Evolutionary conservation across 2,329 filamentous ascomycete species (phyloP).

Genomic region (Penicillium sp.): DNA sequence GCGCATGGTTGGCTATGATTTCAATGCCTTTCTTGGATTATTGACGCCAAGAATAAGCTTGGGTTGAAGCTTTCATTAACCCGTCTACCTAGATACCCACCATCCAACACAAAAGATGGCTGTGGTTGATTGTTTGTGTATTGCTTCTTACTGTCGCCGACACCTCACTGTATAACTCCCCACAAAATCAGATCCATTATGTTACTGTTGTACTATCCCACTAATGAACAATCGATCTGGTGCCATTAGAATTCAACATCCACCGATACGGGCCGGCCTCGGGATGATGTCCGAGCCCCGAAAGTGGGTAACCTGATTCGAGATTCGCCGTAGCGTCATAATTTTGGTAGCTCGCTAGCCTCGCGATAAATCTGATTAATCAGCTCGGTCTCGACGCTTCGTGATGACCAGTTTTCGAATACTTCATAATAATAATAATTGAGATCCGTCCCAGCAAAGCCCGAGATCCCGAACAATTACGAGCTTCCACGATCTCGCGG

Average conservation of each 20-base stretch:
- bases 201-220: too few relatives aligned
- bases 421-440: neutral
- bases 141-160: neutral
- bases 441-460: neutral
- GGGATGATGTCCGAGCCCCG: neutral
- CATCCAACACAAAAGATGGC: neutral
- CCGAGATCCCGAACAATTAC: neutral
- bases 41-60: neutral
- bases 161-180: neutral
- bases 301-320: neutral
- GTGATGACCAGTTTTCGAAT: neutral
- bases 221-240: neutral
- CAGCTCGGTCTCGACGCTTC: conserved; percentile 16
- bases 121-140: neutral
- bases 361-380: conserved; percentile 20
- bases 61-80: neutral
- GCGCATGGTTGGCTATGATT: neutral
- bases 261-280: neutral
- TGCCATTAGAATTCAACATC: neutral
- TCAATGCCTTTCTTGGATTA: neutral
- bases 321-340: neutral
- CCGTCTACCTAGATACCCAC: neutral
- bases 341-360: neutral
- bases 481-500: neutral
- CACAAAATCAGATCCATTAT: neutral